Percentiles rank a stretch among this genome's conserved stretches.
Conservation (phyloP, 331 rosid species). For the Malus hybrid region DNA sequence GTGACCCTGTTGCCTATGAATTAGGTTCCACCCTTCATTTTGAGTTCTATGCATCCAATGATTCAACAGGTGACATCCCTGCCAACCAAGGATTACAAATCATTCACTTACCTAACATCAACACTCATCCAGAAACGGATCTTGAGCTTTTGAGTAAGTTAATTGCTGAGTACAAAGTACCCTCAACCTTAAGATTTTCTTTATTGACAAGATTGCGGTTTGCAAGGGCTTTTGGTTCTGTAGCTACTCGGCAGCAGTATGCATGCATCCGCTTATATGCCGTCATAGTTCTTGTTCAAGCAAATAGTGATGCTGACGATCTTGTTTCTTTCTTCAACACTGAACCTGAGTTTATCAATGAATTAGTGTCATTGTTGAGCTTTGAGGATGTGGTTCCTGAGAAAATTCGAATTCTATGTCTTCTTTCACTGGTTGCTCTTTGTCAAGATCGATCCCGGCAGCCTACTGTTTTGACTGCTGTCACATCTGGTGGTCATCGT, state of each 20-base stretch:
- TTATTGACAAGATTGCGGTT: slow-evolving; percentile 86
- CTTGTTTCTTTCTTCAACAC: slow-evolving; percentile 84
- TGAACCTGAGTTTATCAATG: slow-evolving; percentile 97
- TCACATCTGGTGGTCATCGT: slow-evolving; percentile 97
- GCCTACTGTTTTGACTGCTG: slow-evolving; percentile 72
- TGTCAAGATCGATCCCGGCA: slow-evolving; percentile 95
- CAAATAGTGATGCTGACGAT: slow-evolving; percentile 75
- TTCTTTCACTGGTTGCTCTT: slow-evolving; percentile 85
- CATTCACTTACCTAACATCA: slow-evolving; percentile 59
- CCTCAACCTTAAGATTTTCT: slow-evolving; percentile 71
- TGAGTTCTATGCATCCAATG: slow-evolving; percentile 83
- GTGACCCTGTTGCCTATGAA: slow-evolving; percentile 54
- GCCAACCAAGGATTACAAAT: slow-evolving; percentile 62
- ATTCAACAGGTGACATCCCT: slow-evolving; percentile 39
- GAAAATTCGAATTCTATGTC: slow-evolving; percentile 69
- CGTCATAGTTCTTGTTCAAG: slow-evolving; percentile 87
- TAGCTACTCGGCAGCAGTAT: slow-evolving; percentile 75
- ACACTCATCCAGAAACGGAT: slow-evolving; percentile 64
- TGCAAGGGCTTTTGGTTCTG: slow-evolving; percentile 92
- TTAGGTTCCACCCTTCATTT: slow-evolving; percentile 92
- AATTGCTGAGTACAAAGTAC: slow-evolving; percentile 71
- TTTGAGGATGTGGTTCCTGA: slow-evolving; percentile 80
- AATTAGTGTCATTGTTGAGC: slow-evolving; percentile 74
- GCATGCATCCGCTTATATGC: slow-evolving; percentile 93
- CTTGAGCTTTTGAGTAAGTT: slow-evolving; percentile 72